Evolutionary conservation across 805 yeast genomes (phyloP).

Genomic region (Yarrowia bubula): DNA sequence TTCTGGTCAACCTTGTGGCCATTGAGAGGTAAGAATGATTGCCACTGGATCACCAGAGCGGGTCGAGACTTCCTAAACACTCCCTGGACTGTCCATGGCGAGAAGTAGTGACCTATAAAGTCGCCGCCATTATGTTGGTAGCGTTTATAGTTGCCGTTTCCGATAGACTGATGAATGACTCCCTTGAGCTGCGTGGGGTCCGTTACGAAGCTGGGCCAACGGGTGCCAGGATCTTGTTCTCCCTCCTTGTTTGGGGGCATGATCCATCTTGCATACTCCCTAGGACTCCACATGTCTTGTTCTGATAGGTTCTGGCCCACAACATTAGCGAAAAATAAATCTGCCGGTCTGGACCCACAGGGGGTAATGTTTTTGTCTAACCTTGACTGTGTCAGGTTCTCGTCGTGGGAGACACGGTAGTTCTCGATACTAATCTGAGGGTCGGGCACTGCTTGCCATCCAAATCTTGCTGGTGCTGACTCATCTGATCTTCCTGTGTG

Average conservation of each 20-base stretch:
- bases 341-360: neutral
- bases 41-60: neutral
- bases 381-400: neutral
- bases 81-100: constrained; percentile 7
- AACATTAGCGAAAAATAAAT: neutral
- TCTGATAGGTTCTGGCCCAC: neutral
- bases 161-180: neutral
- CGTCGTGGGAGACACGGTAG: neutral
- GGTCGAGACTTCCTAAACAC: constrained; percentile 2
- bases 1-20: neutral
- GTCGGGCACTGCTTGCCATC: neutral
- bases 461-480: neutral
- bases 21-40: neutral
- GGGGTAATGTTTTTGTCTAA: neutral
- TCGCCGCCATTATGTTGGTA: neutral
- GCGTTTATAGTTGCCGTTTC: neutral
- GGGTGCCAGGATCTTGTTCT: neutral
- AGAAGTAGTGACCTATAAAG: neutral
- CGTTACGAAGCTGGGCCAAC: neutral
- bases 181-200: neutral
- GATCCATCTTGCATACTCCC: neutral
- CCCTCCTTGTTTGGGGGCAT: neutral
- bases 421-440: neutral
- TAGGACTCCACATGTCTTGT: neutral
- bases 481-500: neutral